Evolutionary conservation across 2,329 filamentous ascomycete species (phyloP).

Genomic region (Calycina herbarum): DNA sequence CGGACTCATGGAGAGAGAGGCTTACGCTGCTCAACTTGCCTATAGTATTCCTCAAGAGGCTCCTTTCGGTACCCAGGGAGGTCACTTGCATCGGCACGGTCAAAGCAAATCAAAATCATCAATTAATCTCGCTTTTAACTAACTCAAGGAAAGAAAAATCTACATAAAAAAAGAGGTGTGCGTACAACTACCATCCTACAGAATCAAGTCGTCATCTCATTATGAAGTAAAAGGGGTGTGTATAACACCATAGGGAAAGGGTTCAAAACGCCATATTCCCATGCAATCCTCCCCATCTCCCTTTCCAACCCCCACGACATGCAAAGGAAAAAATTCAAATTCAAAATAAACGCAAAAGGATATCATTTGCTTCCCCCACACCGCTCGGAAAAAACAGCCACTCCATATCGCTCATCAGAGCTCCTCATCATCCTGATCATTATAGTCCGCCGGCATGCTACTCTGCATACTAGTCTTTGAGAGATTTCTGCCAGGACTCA

Average conservation of each 20-base stretch:
- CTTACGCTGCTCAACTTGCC: too few species aligned
- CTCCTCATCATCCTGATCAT: conserved; percentile 8
- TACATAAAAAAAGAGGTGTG: neutral
- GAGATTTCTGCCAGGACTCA: conserved; percentile 29
- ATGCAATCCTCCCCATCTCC: neutral
- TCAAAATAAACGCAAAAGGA: conserved; percentile 5
- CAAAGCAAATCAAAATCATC: neutral
- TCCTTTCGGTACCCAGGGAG: neutral
- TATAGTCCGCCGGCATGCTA: conserved; percentile 33
- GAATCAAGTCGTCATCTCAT: conserved; percentile 1
- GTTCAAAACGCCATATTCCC: conserved; percentile 3
- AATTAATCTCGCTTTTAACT: conserved; percentile 1
- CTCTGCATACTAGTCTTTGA: conserved; percentile 37
- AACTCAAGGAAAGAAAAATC: conserved; percentile 6
- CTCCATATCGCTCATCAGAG: neutral
- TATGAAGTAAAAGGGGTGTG: neutral
- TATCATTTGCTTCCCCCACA: conserved; percentile 3
- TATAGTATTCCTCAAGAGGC: too few species aligned
- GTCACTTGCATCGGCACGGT: neutral
- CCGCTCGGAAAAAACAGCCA: neutral
- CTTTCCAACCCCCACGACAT: neutral
- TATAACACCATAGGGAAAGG: neutral
- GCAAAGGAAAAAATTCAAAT: neutral
- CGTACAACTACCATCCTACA: conserved; percentile 6
- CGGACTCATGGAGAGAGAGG: too few species aligned